These are phyloP conservation scores for Endotrypanum monterogeii DNA, from an alignment of 208 protist genomes.

Conservation along the genomic window DNA sequence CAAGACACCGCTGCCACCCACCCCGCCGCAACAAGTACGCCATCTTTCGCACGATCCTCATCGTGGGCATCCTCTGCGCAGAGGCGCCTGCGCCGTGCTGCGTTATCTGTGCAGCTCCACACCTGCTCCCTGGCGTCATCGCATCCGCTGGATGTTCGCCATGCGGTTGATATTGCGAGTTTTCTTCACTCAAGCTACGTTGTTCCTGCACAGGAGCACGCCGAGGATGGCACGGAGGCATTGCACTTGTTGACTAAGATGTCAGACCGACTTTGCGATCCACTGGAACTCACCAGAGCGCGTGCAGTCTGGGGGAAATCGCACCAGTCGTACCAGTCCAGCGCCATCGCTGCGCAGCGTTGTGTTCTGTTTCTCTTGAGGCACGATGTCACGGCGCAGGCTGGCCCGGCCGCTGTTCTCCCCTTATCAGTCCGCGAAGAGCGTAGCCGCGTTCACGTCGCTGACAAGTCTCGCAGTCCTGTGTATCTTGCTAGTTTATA, in stretches of 20 bases:
- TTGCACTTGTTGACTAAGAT: constrained; percentile 12
- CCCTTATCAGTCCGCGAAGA: constrained; percentile 12
- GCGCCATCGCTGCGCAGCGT: constrained; percentile 23
- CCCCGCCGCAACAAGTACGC: too few species aligned
- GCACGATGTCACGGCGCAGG: constrained; percentile 9
- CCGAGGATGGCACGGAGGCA: constrained; percentile 34
- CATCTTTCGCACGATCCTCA: neutral
- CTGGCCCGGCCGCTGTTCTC: neutral
- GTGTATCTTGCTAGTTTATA: neutral
- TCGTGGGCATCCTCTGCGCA: neutral
- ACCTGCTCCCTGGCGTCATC: constrained; percentile 8
- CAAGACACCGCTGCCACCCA: neutral
- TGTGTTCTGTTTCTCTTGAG: constrained; percentile 19
- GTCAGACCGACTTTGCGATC: neutral
- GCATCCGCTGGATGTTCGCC: constrained; percentile 29
- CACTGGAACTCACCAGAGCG: neutral
- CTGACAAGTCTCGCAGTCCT: neutral
- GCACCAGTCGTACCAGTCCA: constrained; percentile 19
- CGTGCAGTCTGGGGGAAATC: neutral
- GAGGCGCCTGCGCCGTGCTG: neutral
- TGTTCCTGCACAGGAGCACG: constrained; percentile 29
- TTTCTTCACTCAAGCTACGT: constrained; percentile 14
- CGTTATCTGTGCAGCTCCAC: constrained; percentile 8
- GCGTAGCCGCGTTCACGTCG: constrained; percentile 15
- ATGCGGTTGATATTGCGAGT: constrained; percentile 16